Conservation (phyloP, 495 filamentous ascomycete species). For the Annulohypoxylon stygium region DNA sequence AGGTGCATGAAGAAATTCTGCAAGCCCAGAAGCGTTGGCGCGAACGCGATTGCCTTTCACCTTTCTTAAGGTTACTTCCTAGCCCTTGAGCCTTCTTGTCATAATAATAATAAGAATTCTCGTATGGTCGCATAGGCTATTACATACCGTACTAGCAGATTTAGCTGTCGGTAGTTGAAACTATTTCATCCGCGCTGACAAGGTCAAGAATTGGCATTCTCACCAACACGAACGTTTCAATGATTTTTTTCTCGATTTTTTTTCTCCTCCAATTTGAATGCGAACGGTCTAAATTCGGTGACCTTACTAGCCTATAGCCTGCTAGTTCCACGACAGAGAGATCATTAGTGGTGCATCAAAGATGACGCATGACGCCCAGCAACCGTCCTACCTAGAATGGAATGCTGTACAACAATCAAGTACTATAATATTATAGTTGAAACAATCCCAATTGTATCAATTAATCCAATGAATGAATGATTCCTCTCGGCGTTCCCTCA, state of each 20-base stretch:
- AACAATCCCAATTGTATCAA: conserved; percentile 39
- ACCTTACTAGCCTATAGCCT: too few relatives aligned
- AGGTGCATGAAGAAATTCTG: conserved; percentile 6
- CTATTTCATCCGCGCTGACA: neutral
- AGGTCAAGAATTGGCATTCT: neutral
- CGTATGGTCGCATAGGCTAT: conserved; percentile 1
- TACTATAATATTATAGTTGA: conserved; percentile 31
- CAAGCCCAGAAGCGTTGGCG: conserved; percentile 1
- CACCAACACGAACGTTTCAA: neutral
- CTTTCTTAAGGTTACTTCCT: neutral
- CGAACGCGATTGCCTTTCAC: conserved; percentile 9
- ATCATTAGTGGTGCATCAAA: conserved; percentile 27
- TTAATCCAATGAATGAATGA: conserved; percentile 22
- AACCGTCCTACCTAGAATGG: conserved; percentile 20
- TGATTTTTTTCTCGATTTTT: neutral
- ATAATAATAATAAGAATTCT: neutral
- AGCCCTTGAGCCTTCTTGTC: neutral
- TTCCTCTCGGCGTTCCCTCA: conserved; percentile 27
- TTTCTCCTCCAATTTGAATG: neutral
- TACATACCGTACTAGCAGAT: neutral
- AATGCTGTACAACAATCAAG: conserved; percentile 18
- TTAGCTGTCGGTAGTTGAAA: neutral
- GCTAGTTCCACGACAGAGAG: conserved; percentile 17
- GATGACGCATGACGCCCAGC: conserved; percentile 28
- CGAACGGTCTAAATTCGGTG: neutral